Percentiles rank a stretch among this genome's conserved stretches.
Evolutionary conservation across 2,329 filamentous ascomycete species (phyloP).

Genomic region (Colletotrichum sp.): DNA sequence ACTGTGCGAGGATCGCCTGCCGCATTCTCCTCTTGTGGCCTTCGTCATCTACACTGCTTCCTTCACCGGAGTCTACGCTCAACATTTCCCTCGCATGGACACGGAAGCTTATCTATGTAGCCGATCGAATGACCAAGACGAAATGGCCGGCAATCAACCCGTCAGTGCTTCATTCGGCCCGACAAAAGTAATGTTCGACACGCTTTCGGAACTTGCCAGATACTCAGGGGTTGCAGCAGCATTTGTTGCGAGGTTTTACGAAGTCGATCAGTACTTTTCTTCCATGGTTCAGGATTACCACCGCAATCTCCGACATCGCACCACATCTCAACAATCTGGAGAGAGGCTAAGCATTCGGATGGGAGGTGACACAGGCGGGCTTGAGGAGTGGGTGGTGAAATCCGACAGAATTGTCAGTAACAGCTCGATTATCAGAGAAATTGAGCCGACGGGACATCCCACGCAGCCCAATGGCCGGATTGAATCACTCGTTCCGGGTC

Average conservation of each 20-base stretch:
- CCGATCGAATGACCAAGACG: conserved; percentile 33
- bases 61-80: conserved; percentile 68
- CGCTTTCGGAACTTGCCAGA: background rate
- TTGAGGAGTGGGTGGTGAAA: conserved; percentile 57
- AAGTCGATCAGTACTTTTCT: conserved; percentile 11
- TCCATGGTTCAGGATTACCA: conserved; percentile 7
- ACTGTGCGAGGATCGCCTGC: conserved; percentile 63
- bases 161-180: background rate
- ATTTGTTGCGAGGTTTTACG: conserved; percentile 8
- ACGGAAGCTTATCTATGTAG: conserved; percentile 53
- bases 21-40: conserved; percentile 69
- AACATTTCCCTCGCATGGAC: conserved; percentile 73
- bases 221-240: conserved; percentile 10
- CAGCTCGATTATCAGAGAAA: conserved; percentile 39
- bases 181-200: background rate
- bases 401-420: conserved; percentile 45
- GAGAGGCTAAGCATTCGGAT: conserved; percentile 40
- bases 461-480: conserved; percentile 24
- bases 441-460: conserved; percentile 27
- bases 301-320: background rate
- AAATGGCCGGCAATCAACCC: background rate
- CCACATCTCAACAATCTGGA: background rate
- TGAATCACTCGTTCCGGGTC: background rate
- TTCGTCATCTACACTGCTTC: conserved; percentile 71
- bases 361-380: conserved; percentile 50